Base-by-base conservation (phyloP, 208 protist species). In the Trypanosoma vivax region DNA sequence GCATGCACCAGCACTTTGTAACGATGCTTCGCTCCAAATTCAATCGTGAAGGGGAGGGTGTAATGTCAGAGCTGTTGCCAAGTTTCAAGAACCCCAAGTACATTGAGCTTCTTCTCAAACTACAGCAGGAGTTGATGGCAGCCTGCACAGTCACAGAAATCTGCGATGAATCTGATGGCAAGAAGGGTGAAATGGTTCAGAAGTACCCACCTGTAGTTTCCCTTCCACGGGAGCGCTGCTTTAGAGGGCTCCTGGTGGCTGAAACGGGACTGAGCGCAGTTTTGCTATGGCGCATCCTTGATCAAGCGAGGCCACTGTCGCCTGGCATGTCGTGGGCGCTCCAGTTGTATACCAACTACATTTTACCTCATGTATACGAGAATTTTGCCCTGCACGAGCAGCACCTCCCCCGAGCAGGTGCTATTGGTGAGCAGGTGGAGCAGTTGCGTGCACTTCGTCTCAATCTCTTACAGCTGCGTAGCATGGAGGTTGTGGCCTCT, bases 321-420 rank as follows among this genome's bases (percentile, higher is more conserved):
- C 79, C 88, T 3, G 64, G 70, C 18, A 78, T 86, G 50, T 23
- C 40, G 13, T 87, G 81, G 54, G 88, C 81, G 11, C 24, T 79
- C 9, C 73, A 83, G 11, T 66, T 92, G 18, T 75, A 79, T 25
- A 58, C 52, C 16, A 67, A 71, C 38, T 86, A 84, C 61, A 50
- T 94, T 7, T 42, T 92, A 7, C 88, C 88, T 5, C 81, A 90
- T 66, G 24, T 94, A 19, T 94, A 92, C 59, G 56, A 70, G 10
- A 66, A 80, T 51, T 90, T 76, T 69, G 30, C 54, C 14, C 37
- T 58, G 10, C 71, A 66, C 42, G 27, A 55, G 11, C 25, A 58
- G 0, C 47, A 76, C 24, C 46, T 85, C 23, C 88, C 83, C 18
- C 46, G 35, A 24, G 40, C 81, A 31, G 79, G 75, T 35, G 64